A percentile compares a stretch with the other conserved stretches of the same genome.
Evolutionary conservation across 2,329 filamentous ascomycete genomes (phyloP).

Genomic region (Intubia oerlemansii): DNA sequence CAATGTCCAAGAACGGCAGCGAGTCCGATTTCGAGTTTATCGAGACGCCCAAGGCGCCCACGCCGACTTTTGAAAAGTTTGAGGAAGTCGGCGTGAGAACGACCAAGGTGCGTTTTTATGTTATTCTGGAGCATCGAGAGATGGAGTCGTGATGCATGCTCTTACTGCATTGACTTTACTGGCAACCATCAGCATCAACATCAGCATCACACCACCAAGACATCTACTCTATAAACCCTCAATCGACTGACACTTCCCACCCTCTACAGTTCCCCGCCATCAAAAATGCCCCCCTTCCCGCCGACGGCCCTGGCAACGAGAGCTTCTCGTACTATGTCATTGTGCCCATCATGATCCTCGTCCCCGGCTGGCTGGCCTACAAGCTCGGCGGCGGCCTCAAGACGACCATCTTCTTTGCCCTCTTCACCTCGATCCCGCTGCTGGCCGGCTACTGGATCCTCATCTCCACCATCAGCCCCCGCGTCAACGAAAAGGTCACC

Average conservation of each 20-base stretch:
- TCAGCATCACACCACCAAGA: neutral
- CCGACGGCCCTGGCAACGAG: conserved; percentile 66
- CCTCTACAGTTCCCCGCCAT: conserved; percentile 56
- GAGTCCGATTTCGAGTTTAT: conserved; percentile 43
- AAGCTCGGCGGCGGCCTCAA: conserved; percentile 69
- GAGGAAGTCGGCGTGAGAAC: conserved; percentile 33
- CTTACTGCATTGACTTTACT: too few relatives aligned
- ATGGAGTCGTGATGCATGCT: too few relatives aligned
- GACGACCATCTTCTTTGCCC: conserved; percentile 68
- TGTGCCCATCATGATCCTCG: conserved; percentile 41
- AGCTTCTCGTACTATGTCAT: conserved; percentile 72
- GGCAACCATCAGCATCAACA: too few relatives aligned
- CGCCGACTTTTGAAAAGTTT: conserved; percentile 26
- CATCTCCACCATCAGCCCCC: conserved; percentile 60
- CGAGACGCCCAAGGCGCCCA: conserved; percentile 29
- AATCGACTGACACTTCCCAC: neutral
- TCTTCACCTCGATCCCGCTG: conserved; percentile 61
- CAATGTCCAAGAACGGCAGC: conserved; percentile 28
- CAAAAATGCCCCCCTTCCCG: conserved; percentile 84
- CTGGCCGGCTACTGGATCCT: conserved; percentile 66
- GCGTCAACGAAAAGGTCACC: conserved; percentile 81
- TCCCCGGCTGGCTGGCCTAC: conserved; percentile 66
- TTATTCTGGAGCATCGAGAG: neutral
- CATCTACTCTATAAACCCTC: neutral
- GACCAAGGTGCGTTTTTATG: conserved; percentile 26